Evolutionary conservation across 257 asterid genomes (phyloP).

Genomic region (Nyctanthes arbortristis): DNA sequence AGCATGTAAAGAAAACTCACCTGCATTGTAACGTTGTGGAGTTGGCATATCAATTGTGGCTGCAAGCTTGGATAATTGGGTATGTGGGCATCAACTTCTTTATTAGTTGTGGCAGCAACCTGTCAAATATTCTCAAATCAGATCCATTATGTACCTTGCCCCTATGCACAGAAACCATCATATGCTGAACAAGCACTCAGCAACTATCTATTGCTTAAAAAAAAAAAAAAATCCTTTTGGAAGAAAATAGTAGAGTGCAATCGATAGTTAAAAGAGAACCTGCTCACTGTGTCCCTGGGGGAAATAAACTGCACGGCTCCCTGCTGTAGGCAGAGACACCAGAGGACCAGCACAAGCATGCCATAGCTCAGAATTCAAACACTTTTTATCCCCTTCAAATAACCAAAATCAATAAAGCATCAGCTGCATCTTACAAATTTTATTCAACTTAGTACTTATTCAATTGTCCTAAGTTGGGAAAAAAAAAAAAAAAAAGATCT

Average conservation of each 20-base stretch:
- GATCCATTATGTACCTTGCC: slow-evolving; percentile 26
- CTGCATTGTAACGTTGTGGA: slow-evolving; percentile 97
- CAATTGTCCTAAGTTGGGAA: neutral
- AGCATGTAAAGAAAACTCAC: slow-evolving; percentile 56
- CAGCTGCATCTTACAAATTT: slow-evolving; percentile 9
- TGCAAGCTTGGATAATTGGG: slow-evolving; percentile 93
- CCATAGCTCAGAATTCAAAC: slow-evolving; percentile 97
- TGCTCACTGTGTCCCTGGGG: slow-evolving; percentile 99
- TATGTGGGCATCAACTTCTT: slow-evolving; percentile 88
- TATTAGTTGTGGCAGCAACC: slow-evolving; percentile 98
- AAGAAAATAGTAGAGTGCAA: slow-evolving; percentile 11
- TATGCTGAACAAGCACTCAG: neutral
- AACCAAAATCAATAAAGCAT: slow-evolving; percentile 29
- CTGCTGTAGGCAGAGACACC: slow-evolving; percentile 81
- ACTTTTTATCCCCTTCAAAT: slow-evolving; percentile 82
- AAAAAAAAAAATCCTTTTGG: no score
- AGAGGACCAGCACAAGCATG: slow-evolving; percentile 99
- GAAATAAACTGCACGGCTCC: slow-evolving; percentile 93
- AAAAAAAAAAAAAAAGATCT: slow-evolving; percentile 28
- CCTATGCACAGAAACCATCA: neutral
- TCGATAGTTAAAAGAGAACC: slow-evolving; percentile 42
- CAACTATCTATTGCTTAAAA: neutral
- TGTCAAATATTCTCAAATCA: slow-evolving; percentile 38
- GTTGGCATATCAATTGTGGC: slow-evolving; percentile 95
- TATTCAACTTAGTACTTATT: neutral